These are phyloP conservation scores for Dysphania ambrosioides DNA, from an alignment of 148 eudicot species.

Conservation along the genomic window DNA sequence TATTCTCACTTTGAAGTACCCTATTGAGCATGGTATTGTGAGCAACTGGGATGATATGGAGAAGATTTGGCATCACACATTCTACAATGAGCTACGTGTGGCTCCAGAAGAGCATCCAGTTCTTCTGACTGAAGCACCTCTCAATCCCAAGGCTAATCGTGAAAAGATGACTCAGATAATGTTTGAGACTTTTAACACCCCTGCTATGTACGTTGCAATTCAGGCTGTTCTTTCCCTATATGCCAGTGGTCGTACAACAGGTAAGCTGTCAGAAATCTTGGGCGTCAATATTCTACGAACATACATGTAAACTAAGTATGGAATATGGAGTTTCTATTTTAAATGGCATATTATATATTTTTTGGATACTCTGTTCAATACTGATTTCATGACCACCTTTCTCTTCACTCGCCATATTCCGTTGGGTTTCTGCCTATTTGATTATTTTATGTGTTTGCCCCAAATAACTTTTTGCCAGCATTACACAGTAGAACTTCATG, in stretches of 20 bases:
- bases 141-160: slow-evolving; percentile 91
- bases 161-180: slow-evolving; percentile 92
- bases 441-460: neutral
- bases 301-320: neutral
- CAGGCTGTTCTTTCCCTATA: slow-evolving; percentile 79
- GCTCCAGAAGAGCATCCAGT: slow-evolving; percentile 94
- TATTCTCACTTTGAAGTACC: slow-evolving; percentile 73
- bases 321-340: neutral
- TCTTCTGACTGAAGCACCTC: slow-evolving; percentile 79
- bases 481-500: neutral
- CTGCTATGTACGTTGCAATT: slow-evolving; percentile 80
- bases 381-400: neutral
- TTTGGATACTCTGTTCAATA: neutral
- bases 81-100: slow-evolving; percentile 88
- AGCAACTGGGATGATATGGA: slow-evolving; percentile 97
- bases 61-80: slow-evolving; percentile 90
- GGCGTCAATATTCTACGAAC: neutral
- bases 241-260: slow-evolving; percentile 91
- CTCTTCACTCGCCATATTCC: neutral
- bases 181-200: slow-evolving; percentile 85
- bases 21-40: slow-evolving; percentile 90
- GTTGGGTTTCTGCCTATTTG: neutral
- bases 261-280: slow-evolving; percentile 33
- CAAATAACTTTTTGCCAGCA: too few species aligned
- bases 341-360: neutral